These are phyloP conservation scores for Hygrophoropsis aurantiaca DNA, from an alignment of 768 basidiomycete species.

Conservation along the genomic window DNA sequence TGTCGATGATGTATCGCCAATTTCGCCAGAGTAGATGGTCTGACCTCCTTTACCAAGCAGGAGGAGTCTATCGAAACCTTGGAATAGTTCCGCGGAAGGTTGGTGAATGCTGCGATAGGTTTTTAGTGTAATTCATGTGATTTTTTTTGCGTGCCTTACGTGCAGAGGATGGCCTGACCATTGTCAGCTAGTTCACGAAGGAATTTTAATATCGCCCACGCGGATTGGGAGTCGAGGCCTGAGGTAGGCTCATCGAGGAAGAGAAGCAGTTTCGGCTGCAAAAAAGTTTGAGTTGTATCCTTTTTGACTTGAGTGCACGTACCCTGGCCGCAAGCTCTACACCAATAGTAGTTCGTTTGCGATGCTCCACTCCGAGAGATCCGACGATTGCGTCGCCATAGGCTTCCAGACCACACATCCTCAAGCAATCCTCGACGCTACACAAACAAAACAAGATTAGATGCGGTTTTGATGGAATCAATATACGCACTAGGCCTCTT, in stretches of 20 bases:
- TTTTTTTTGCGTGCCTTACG: constrained; percentile 39
- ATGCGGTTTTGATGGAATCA: neutral
- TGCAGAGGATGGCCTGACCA: constrained; percentile 59
- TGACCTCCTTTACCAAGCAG: constrained; percentile 55
- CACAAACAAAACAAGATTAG: neutral
- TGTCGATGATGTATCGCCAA: constrained; percentile 20
- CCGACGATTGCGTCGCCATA: constrained; percentile 66
- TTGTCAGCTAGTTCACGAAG: constrained; percentile 51
- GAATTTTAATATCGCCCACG: constrained; percentile 50
- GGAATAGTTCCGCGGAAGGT: constrained; percentile 51
- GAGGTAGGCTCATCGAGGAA: constrained; percentile 66
- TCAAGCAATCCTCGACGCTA: constrained; percentile 57
- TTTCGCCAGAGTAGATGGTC: constrained; percentile 66
- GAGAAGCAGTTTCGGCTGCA: constrained; percentile 43
- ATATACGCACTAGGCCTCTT: constrained; percentile 69
- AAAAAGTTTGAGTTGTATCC: too few relatives aligned
- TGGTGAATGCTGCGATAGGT: constrained; percentile 32
- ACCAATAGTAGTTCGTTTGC: constrained; percentile 58
- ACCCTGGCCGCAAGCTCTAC: constrained; percentile 60
- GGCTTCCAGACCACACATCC: constrained; percentile 63
- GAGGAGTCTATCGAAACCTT: constrained; percentile 51
- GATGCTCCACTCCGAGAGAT: constrained; percentile 47
- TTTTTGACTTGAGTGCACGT: constrained; percentile 4
- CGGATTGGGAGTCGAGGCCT: constrained; percentile 52
- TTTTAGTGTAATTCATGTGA: too few relatives aligned